Evolutionary conservation across 75 land plant species (phyloP), one percentile per base, ranked within the genome.

Genomic region (Ceratopteris richardii): DNA sequence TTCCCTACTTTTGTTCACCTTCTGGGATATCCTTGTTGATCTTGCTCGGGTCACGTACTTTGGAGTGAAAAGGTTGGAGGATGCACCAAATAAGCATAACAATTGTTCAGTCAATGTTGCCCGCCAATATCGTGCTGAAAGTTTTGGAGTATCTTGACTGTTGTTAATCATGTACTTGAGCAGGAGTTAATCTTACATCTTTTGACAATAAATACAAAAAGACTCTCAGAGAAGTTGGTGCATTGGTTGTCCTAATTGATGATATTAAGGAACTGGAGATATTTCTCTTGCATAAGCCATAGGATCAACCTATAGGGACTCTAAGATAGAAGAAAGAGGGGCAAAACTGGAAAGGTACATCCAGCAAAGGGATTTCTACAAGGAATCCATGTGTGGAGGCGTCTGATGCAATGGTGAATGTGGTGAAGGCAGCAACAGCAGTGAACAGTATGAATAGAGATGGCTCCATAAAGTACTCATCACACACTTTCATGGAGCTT

Each of bases 191-290:
- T 95, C 59, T 84, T 9, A 51, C 90, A 42, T 90, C 99, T 19
- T 95, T 95, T 75, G 99, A 95, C 66, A 82, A 82, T 51, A 86
- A 95, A 59, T 95, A 95, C 64, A 92, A 90, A 69, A 95, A 87
- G 58, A 78, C 87, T 19, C 68, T 95, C 23, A 64, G 99, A 57
- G 99, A 95, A 73, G 97, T 90, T 57, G 99, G 99, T 44, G 84
- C 93, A 51, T 51, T 90, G 64, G 99, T 87, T 41, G 76, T 90
- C 51, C 71, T 95, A 33, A 52, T 95, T 30, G 99, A 95, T 69
- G 97, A 95, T 72, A 51, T 90, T 41, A 95, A 84, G 68, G 75
- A 80, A 51, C 72, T 52, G 3, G 54, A 52, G 29, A 22, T 23
- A 1, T 3, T 23, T 2, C 25, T 14, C 22, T 24, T 26, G 14